These are phyloP conservation scores for Neurospora africana DNA, from an alignment of 495 filamentous ascomycete species.

Conservation along the genomic window DNA sequence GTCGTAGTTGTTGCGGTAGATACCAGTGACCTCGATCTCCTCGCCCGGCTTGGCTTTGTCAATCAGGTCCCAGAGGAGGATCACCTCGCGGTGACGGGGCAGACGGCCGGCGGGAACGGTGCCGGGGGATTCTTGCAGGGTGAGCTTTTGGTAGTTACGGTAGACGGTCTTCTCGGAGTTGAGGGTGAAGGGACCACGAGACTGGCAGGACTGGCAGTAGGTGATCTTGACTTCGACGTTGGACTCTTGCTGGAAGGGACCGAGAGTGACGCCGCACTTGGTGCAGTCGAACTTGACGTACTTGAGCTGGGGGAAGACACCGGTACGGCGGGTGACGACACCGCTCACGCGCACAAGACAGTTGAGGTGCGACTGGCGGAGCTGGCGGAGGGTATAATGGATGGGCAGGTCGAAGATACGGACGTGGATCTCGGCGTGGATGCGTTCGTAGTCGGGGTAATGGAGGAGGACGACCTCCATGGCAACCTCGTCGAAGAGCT, in stretches of 20 bases:
- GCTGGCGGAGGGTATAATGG: slow-evolving; percentile 90
- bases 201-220: slow-evolving; percentile 97
- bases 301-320: slow-evolving; percentile 96
- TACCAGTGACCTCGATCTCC: slow-evolving; percentile 92
- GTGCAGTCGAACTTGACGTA: slow-evolving; percentile 95
- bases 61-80: slow-evolving; percentile 94
- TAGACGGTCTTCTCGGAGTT: slow-evolving; percentile 99
- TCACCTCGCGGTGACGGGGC: slow-evolving; percentile 87
- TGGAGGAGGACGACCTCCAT: slow-evolving; percentile 91
- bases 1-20: slow-evolving; percentile 98
- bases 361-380: slow-evolving; percentile 94
- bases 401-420: slow-evolving; percentile 91
- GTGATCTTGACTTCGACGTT: slow-evolving; percentile 92
- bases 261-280: slow-evolving; percentile 85
- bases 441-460: slow-evolving; percentile 95
- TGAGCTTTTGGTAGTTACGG: slow-evolving; percentile 97
- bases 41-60: slow-evolving; percentile 96
- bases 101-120: slow-evolving; percentile 95
- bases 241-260: slow-evolving; percentile 95
- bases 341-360: slow-evolving; percentile 90
- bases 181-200: slow-evolving; percentile 86
- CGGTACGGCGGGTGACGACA: slow-evolving; percentile 91
- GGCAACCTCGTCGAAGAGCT: slow-evolving; percentile 93
- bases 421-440: slow-evolving; percentile 96
- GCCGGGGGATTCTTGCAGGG: slow-evolving; percentile 92